Base-by-base conservation (phyloP, 2,329 filamentous ascomycete genomes). In the Colletotrichum eremochloae region DNA sequence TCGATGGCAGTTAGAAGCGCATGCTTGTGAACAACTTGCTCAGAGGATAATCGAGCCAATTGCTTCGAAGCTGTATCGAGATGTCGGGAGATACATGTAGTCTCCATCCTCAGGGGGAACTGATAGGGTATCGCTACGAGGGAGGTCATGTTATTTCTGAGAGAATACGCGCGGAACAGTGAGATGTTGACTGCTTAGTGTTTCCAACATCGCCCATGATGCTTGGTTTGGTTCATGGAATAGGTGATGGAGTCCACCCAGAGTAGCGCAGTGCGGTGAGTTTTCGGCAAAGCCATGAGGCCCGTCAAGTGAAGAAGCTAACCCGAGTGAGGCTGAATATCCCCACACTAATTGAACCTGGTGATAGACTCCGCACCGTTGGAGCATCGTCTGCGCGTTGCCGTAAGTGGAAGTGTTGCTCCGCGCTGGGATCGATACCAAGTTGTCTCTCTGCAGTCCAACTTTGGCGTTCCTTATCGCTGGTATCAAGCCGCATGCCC, bases 1-100 rank as follows among this genome's bases (percentile, higher is more conserved):
- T 42, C 5, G n/a, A 20, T 11, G 56, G 56, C 40, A 60, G 38
- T 44, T 44, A 38, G 38, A 60, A 60, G 38, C 38, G 56, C 56
- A 14, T 44, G 38, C 24, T 24, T 24, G 40, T n/a, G n/a, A 9
- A 7, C n/a, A 3, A 11, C 14, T 44, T 18, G 5, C 56, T 14
- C 15, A 9, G 18, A 29, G 33, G 8, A n/a, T 7, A 24, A 29
- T 8, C 5, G 12, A 29, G 20, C 12, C 36, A 12, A 11, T 5
- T 20, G 2, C 6, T 29, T 8, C 6, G 24, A 15, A 5, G 2
- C 24, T 2, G 6, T 15, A 18, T 31, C 50, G 48, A 24, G 14
- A 52, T 15, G 11, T 18, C 12, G 3, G 6, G 14, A 18, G 50
- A 52, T 7, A 7, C 2, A 24, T 24, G 24, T 24, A 24, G 24